Conservation (phyloP, 2,329 filamentous ascomycete species). For the Pseudocercospora fijiensis region DNA sequence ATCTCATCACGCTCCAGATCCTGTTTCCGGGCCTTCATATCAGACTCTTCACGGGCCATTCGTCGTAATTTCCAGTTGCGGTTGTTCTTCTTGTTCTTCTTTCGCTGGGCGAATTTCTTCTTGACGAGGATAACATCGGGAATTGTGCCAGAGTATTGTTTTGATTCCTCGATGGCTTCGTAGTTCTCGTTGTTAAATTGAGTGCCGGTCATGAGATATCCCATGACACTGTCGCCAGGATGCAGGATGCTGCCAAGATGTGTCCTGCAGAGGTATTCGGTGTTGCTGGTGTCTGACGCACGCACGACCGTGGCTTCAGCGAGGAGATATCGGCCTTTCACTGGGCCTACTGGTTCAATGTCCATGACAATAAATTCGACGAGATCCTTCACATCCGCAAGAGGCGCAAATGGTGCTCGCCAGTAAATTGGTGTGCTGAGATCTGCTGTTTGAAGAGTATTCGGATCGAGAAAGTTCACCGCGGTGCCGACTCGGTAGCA, state of each 20-base stretch:
- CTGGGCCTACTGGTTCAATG: slow-evolving; percentile 73
- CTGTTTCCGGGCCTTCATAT: slow-evolving; percentile 79
- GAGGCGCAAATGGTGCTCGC: slow-evolving; percentile 78
- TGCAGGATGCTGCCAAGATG: slow-evolving; percentile 84
- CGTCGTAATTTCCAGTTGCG: slow-evolving; percentile 95
- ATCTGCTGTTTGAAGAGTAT: slow-evolving; percentile 87
- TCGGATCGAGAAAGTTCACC: slow-evolving; percentile 84
- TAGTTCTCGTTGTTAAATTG: slow-evolving; percentile 91
- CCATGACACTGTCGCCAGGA: slow-evolving; percentile 87
- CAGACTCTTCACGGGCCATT: slow-evolving; percentile 85
- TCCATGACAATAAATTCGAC: slow-evolving; percentile 95
- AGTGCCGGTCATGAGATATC: slow-evolving; percentile 84
- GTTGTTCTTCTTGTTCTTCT: slow-evolving; percentile 60
- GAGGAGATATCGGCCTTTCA: slow-evolving; percentile 78
- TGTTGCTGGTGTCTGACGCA: slow-evolving; percentile 81
- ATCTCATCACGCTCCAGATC: slow-evolving; percentile 85
- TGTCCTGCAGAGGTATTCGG: slow-evolving; percentile 83
- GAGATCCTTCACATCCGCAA: slow-evolving; percentile 81
- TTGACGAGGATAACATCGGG: slow-evolving; percentile 94
- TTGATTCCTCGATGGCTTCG: slow-evolving; percentile 76
- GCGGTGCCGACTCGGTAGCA: slow-evolving; percentile 88
- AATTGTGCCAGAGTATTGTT: slow-evolving; percentile 72
- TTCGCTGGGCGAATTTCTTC: slow-evolving; percentile 88
- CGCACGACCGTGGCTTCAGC: slow-evolving; percentile 86
- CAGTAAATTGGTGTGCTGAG: slow-evolving; percentile 82